phyloP scores from a whole-genome alignment of 352 stramenopile species.

The Phytopythium chamaehyphon region DNA sequence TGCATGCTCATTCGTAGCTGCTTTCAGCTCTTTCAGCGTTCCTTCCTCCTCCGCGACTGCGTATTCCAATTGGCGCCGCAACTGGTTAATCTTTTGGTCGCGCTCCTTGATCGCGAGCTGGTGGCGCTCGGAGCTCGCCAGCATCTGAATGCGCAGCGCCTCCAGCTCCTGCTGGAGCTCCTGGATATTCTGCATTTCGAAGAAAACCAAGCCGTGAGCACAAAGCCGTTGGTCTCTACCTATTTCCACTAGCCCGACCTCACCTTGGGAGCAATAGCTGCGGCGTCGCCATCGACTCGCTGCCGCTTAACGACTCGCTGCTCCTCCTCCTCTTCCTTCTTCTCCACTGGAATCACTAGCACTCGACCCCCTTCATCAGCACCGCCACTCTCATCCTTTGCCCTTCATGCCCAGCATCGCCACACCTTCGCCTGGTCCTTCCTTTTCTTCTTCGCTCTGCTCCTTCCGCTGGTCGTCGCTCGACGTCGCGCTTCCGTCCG shows the following conservation, averaged over 20 bases:
- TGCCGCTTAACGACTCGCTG: too few species aligned
- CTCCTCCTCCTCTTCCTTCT: too few species aligned
- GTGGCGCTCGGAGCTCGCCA: slow-evolving; percentile 44
- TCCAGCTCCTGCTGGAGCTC: slow-evolving; percentile 50
- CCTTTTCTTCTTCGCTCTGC: too few species aligned
- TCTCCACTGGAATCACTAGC: too few species aligned
- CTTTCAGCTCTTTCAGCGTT: slow-evolving; percentile 58
- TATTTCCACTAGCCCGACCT: too few species aligned
- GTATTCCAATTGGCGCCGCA: slow-evolving; percentile 61
- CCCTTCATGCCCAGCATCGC: too few species aligned
- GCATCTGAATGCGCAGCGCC: slow-evolving; percentile 48
- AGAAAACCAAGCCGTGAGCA: not conserved
- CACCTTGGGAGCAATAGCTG: slow-evolving; percentile 58
- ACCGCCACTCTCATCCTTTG: too few species aligned
- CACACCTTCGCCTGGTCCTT: too few species aligned
- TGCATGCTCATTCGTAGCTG: slow-evolving; percentile 40
- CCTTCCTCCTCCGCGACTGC: slow-evolving; percentile 64
- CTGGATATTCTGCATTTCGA: slow-evolving; percentile 37
- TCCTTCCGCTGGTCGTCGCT: slow-evolving; percentile 38
- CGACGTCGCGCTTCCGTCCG: slow-evolving; percentile 20
- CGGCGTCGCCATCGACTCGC: slow-evolving; percentile 23
- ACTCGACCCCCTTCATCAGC: too few species aligned
- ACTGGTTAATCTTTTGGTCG: slow-evolving; percentile 61
- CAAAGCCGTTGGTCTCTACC: too few species aligned
- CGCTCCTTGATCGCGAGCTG: slow-evolving; percentile 68